Percentiles rank a stretch among this genome's conserved stretches.
These are phyloP conservation scores for Botrytis aclada DNA, from an alignment of 2,329 filamentous ascomycete species.

Conservation along the genomic window DNA sequence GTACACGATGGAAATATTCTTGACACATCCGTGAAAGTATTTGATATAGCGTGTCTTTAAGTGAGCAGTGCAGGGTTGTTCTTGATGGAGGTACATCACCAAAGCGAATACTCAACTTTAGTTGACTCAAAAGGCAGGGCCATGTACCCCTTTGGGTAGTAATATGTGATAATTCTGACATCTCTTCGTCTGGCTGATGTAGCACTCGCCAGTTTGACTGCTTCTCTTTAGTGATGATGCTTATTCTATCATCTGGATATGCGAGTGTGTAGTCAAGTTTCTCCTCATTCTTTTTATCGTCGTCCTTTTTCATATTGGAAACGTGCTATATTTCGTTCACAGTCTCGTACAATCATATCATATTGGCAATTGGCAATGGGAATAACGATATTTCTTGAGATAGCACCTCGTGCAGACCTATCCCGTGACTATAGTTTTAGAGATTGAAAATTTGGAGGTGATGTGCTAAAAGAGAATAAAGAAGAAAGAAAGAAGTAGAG, in stretches of 20 bases:
- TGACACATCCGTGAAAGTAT: not conserved
- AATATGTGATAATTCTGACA: not conserved
- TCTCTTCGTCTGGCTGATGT: not conserved
- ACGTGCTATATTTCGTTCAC: not conserved
- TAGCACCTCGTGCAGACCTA: not conserved
- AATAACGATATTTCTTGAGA: not conserved
- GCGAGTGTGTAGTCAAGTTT: not conserved
- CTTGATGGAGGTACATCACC: not conserved
- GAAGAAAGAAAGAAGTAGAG: not conserved
- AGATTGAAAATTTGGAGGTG: not conserved
- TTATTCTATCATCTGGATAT: not conserved
- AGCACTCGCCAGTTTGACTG: not conserved
- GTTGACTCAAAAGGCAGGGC: not conserved
- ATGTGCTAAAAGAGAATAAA: not conserved
- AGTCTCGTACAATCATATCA: not conserved
- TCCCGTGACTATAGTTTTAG: not conserved
- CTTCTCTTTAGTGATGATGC: not conserved
- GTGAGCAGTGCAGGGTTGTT: not conserved
- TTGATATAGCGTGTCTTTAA: too few relatives aligned
- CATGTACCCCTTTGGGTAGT: not conserved
- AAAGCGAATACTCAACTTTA: not conserved
- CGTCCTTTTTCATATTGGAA: not conserved
- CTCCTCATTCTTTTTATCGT: not conserved
- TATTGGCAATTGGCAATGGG: not conserved
- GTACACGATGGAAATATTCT: not conserved